Evolutionary conservation across 208 protist species (phyloP).

Genomic region (Trypanosoma melophagium): DNA sequence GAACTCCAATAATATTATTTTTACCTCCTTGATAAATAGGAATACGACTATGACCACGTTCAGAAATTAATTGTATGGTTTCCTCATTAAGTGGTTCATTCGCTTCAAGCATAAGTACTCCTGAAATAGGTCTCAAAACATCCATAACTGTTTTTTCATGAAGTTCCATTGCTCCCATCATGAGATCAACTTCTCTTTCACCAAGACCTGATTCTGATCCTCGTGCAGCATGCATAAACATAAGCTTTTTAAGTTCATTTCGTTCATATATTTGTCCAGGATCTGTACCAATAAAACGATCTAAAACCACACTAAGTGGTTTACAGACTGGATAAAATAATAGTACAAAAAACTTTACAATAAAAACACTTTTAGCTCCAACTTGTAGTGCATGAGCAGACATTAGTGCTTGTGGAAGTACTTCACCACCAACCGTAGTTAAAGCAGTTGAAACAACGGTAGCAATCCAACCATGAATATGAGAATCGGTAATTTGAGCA

Average conservation of each 20-base stretch:
- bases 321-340: slow-evolving; percentile 93
- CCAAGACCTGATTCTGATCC: slow-evolving; percentile 86
- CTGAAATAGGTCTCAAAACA: slow-evolving; percentile 94
- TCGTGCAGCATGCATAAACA: slow-evolving; percentile 92
- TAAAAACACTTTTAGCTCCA: slow-evolving; percentile 86
- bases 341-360: slow-evolving; percentile 94
- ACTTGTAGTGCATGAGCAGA: slow-evolving; percentile 91
- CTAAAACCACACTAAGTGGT: slow-evolving; percentile 91
- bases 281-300: slow-evolving; percentile 92
- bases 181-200: slow-evolving; percentile 87
- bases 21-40: slow-evolving; percentile 91
- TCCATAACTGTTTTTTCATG: slow-evolving; percentile 91
- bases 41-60: slow-evolving; percentile 93
- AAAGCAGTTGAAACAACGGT: slow-evolving; percentile 90
- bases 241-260: slow-evolving; percentile 95
- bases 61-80: slow-evolving; percentile 88
- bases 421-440: slow-evolving; percentile 96
- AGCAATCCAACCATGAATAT: slow-evolving; percentile 85
- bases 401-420: slow-evolving; percentile 94
- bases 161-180: slow-evolving; percentile 95
- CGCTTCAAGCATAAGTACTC: slow-evolving; percentile 93
- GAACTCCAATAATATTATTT: slow-evolving; percentile 92
- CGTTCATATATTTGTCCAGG: slow-evolving; percentile 95
- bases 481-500: slow-evolving; percentile 90
- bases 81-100: slow-evolving; percentile 92